Percentiles rank a stretch among this genome's conserved stretches.
These are phyloP conservation scores for Aspergillus funiculosus DNA, from an alignment of 495 filamentous ascomycete genomes.

Conservation along the genomic window DNA sequence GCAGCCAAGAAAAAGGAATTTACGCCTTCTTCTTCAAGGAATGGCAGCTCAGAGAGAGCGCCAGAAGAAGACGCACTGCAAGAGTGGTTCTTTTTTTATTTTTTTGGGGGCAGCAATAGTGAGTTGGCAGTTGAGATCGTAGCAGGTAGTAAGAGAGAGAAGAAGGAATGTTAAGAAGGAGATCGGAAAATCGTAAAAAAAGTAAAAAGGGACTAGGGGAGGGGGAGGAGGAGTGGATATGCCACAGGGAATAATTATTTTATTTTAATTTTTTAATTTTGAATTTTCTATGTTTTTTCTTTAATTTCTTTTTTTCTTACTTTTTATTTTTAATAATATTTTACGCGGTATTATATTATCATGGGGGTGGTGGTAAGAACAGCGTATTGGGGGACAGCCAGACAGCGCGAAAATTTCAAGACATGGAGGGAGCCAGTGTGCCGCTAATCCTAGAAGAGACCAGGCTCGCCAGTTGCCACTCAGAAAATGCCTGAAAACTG, in stretches of 20 bases:
- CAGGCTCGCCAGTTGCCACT: background rate
- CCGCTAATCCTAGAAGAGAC: background rate
- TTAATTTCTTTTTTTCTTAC: constrained; percentile 4
- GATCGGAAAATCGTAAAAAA: constrained; percentile 23
- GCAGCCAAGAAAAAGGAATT: constrained; percentile 25
- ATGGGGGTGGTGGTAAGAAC: constrained; percentile 17
- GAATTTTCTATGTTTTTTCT: constrained; percentile 9
- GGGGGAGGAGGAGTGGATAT: constrained; percentile 17
- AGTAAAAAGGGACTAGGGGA: constrained; percentile 20
- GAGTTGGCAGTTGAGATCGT: constrained; percentile 22
- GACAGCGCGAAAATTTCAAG: too few species aligned
- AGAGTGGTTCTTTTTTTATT: too few species aligned
- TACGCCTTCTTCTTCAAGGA: constrained; percentile 29
- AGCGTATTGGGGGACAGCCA: constrained; percentile 7
- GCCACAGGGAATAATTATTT: constrained; percentile 12
- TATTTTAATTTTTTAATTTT: constrained; percentile 17
- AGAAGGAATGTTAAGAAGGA: constrained; percentile 24
- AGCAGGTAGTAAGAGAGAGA: constrained; percentile 18
- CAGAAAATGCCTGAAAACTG: constrained; percentile 1
- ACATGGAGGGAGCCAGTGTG: too few species aligned
- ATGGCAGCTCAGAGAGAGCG: constrained; percentile 35
- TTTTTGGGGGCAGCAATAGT: constrained; percentile 19
- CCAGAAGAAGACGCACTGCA: constrained; percentile 30
- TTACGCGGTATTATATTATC: too few species aligned
- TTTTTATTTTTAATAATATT: constrained; percentile 3